Base-by-base conservation (phyloP, 2,329 filamentous ascomycete genomes). In the Claviceps spartinae region DNA sequence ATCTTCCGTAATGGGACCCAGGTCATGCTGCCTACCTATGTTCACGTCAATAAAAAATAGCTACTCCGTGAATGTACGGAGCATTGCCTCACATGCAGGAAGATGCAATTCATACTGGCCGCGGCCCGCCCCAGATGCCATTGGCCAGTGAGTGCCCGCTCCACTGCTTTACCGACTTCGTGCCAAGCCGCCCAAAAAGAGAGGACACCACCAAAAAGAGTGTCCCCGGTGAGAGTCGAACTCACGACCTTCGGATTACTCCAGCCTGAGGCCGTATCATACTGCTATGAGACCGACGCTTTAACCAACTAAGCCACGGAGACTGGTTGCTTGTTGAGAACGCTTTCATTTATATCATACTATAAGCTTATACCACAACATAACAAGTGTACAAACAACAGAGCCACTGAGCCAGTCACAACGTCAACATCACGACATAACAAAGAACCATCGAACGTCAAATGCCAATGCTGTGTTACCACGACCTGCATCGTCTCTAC, bases 201-300 rank as follows among this genome's bases (percentile, higher is more conserved):
- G 3, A 22, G 0, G 16, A 13, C 5, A 4, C 8, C 2, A 9
- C 4, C 51, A 57, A 57, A 58, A 47, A 5, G 46, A 52, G 24
- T 68, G 67, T 69, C 67, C 68, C 67, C 61, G 62, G 68, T 63
- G 65, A 73, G 69, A 60, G 61, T 70, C 65, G 74, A 76, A 65
- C 73, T 75, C 69, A 65, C 67, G 69, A 69, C 67, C 69, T 71
- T 70, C 69, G 68, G 59, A 60, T 60, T n/a, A 46, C 56, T 48
- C 56, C 54, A 53, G 48, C 42, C 49, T 49, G 2, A 14, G 66
- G 67, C 65, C 56, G 52, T 47, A 53, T 58, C 53, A 56, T 41
- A 48, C 1, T 2, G 1, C 7, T 47, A 47, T 51, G 63, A 65
- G 63, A 65, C 63, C 63, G 63, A 66, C 64, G 64, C 64, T 64